These are phyloP conservation scores for Fusarium sp. DNA, from an alignment of 2,329 filamentous ascomycete genomes.

Conservation along the genomic window DNA sequence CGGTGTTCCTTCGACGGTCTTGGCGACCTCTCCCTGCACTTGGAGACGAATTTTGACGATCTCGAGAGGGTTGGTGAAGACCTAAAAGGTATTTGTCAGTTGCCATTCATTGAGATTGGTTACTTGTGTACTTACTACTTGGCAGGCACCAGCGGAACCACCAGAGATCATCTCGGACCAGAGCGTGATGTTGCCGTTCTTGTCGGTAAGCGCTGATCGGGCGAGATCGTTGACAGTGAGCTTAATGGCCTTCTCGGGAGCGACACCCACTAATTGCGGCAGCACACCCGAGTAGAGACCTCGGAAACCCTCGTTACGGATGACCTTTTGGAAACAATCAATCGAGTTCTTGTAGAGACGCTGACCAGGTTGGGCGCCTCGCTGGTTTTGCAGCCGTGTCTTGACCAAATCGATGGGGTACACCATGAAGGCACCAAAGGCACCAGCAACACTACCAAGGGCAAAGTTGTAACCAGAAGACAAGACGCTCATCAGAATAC, in stretches of 20 bases:
- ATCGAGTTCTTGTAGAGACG: conserved; percentile 96
- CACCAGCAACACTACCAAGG: conserved; percentile 89
- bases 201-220: conserved; percentile 78
- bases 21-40: conserved; percentile 95
- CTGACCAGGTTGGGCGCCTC: conserved; percentile 83
- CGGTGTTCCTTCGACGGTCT: conserved; percentile 82
- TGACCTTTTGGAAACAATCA: conserved; percentile 93
- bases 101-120: neutral
- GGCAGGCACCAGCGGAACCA: conserved; percentile 89
- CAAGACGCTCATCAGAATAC: conserved; percentile 68
- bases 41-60: conserved; percentile 99
- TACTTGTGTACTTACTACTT: conserved; percentile 79
- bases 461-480: conserved; percentile 89
- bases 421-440: conserved; percentile 99
- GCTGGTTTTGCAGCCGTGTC: conserved; percentile 98
- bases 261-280: conserved; percentile 95
- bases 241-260: conserved; percentile 99
- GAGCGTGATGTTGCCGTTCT: conserved; percentile 79
- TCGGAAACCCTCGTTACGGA: conserved; percentile 89
- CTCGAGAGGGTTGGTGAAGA: conserved; percentile 97
- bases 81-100: conserved; percentile 59
- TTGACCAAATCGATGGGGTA: conserved; percentile 99
- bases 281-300: conserved; percentile 95
- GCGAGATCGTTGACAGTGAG: conserved; percentile 97
- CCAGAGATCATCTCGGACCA: conserved; percentile 85